phyloP scores from a whole-genome alignment of 192 early-diverging fungal genomes.

The Podila clonocystis region DNA sequence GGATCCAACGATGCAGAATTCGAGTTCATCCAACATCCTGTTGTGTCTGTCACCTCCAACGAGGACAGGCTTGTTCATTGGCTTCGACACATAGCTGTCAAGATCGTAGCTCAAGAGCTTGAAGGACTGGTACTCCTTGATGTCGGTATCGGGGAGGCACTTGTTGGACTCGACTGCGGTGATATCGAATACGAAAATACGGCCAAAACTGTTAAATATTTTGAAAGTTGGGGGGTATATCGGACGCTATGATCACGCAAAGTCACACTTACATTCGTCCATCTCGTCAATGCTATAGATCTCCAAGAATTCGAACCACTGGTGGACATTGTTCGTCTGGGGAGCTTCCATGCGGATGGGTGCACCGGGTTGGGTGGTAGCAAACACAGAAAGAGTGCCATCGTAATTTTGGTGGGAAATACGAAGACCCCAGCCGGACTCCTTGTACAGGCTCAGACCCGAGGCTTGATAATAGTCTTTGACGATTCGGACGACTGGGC shows the following conservation, averaged over 20 bases:
- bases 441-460: not conserved
- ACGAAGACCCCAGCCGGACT: slow-evolving; percentile 17
- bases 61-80: not conserved
- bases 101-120: slow-evolving; percentile 1
- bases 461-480: not conserved
- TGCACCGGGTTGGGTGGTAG: not conserved
- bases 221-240: too few relatives aligned
- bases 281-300: too few relatives aligned
- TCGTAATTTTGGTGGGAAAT: slow-evolving; percentile 1
- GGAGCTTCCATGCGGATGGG: not conserved
- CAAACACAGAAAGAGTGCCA: not conserved
- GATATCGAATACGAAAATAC: too few relatives aligned
- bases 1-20: slow-evolving; percentile 12
- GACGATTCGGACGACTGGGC: not conserved
- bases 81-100: not conserved
- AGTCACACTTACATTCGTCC: too few relatives aligned
- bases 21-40: not conserved
- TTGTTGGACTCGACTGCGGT: not conserved
- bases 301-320: slow-evolving; percentile 2
- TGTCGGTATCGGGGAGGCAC: slow-evolving; percentile 1
- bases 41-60: slow-evolving; percentile 7
- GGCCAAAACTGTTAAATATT: too few relatives aligned
- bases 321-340: not conserved
- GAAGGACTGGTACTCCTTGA: slow-evolving; percentile 23
- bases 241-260: too few relatives aligned